phyloP scores from a whole-genome alignment of 2,329 filamentous ascomycete species.

The Neonectria magnoliae region DNA sequence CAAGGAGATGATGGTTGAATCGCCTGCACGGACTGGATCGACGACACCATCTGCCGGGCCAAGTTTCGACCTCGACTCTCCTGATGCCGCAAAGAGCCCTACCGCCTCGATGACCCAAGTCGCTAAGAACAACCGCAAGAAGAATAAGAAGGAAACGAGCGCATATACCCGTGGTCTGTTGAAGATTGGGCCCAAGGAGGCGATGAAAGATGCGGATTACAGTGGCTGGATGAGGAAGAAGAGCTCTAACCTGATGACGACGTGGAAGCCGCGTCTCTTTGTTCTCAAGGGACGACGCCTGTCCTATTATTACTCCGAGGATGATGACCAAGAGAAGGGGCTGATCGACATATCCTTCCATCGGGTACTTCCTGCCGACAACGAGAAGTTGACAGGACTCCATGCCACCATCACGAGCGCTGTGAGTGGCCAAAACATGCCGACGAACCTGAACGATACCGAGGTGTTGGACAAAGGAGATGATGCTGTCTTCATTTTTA shows the following conservation, averaged over 20 bases:
- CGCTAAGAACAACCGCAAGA: slow-evolving; percentile 66
- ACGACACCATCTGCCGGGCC: slow-evolving; percentile 71
- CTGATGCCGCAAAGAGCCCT: slow-evolving; percentile 69
- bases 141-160: slow-evolving; percentile 93
- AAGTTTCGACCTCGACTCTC: slow-evolving; percentile 83
- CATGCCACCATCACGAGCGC: slow-evolving; percentile 93
- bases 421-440: slow-evolving; percentile 56
- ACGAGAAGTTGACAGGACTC: slow-evolving; percentile 87
- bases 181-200: slow-evolving; percentile 83
- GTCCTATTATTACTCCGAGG: slow-evolving; percentile 95
- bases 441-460: slow-evolving; percentile 62
- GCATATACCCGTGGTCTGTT: slow-evolving; percentile 89
- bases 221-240: slow-evolving; percentile 99
- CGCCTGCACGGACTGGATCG: slow-evolving; percentile 77
- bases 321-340: slow-evolving; percentile 91
- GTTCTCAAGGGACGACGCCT: slow-evolving; percentile 90
- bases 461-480: slow-evolving; percentile 58
- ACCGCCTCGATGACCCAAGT: slow-evolving; percentile 59
- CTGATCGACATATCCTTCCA: slow-evolving; percentile 98
- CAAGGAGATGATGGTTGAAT: slow-evolving; percentile 51
- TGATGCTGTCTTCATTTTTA: slow-evolving; percentile 94
- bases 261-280: slow-evolving; percentile 97
- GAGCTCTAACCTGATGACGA: slow-evolving; percentile 93
- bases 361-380: slow-evolving; percentile 92
- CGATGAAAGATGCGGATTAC: slow-evolving; percentile 88